Evolutionary conservation across 164 flowering plant species (phyloP).

Genomic region (Tetrastigma voinierianum): DNA sequence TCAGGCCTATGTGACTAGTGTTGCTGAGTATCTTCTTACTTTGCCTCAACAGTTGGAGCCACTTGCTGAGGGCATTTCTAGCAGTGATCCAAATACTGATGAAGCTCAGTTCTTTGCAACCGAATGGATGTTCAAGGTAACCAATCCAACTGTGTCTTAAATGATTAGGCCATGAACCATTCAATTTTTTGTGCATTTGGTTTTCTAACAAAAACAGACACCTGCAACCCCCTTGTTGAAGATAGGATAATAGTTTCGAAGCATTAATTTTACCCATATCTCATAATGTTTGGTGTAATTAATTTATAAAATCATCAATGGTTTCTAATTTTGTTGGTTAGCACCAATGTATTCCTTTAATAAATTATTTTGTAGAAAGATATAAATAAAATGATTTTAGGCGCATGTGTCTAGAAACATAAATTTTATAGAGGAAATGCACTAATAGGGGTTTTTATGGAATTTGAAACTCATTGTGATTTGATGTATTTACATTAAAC

Average conservation of each 20-base stretch:
- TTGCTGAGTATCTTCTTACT: conserved; percentile 97
- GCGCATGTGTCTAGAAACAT: too few relatives aligned
- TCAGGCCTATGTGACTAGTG: conserved; percentile 83
- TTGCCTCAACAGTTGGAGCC: conserved; percentile 99
- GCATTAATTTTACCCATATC: not conserved
- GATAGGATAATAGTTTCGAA: not conserved
- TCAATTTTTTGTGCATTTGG: not conserved
- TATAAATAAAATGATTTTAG: too few relatives aligned
- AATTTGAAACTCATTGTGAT: too few relatives aligned
- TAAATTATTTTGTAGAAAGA: too few relatives aligned
- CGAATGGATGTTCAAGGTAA: conserved; percentile 99
- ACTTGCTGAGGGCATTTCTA: conserved; percentile 88
- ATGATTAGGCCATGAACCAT: not conserved
- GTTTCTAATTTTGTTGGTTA: too few relatives aligned
- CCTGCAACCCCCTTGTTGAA: too few relatives aligned
- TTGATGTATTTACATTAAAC: too few relatives aligned
- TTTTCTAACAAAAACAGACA: too few relatives aligned
- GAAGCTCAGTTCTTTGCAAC: conserved; percentile 98
- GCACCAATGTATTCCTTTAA: too few relatives aligned
- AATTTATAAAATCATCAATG: too few relatives aligned
- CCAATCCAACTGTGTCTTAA: not conserved
- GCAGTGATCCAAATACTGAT: conserved; percentile 65
- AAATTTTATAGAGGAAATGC: too few relatives aligned
- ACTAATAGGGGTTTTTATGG: too few relatives aligned
- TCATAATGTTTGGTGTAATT: not conserved